phyloP scores from a whole-genome alignment of 352 stramenopile genomes.

The Phytophthora capsici region DNA sequence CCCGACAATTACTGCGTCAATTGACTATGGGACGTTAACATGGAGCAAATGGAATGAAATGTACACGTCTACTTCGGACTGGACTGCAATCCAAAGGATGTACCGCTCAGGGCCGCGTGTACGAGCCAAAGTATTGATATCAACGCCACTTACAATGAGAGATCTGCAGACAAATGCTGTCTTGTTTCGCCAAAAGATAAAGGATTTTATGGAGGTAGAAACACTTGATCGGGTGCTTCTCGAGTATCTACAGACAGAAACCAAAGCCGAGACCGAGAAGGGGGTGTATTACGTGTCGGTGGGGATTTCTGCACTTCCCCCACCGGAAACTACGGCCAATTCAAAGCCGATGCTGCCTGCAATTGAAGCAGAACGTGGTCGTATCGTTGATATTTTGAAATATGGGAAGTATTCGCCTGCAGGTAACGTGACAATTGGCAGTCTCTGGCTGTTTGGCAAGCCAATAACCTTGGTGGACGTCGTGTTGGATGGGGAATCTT shows the following conservation, averaged over 20 bases:
- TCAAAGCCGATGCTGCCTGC: slow-evolving; percentile 5
- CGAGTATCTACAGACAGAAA: slow-evolving; percentile 32
- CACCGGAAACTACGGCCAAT: slow-evolving; percentile 10
- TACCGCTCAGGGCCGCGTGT: slow-evolving; percentile 22
- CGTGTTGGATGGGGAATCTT: slow-evolving; percentile 28
- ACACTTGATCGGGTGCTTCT: slow-evolving; percentile 23
- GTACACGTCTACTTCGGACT: slow-evolving; percentile 5
- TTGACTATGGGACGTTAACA: slow-evolving; percentile 24
- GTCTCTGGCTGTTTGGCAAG: slow-evolving; percentile 21
- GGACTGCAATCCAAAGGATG: background rate
- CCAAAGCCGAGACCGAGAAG: slow-evolving; percentile 3
- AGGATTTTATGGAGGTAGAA: slow-evolving; percentile 18
- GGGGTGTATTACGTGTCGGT: slow-evolving; percentile 21
- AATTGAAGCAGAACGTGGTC: slow-evolving; percentile 28
- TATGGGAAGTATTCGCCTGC: slow-evolving; percentile 3
- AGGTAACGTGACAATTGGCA: slow-evolving; percentile 15
- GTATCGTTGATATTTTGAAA: slow-evolving; percentile 23
- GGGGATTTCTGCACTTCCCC: slow-evolving; percentile 28
- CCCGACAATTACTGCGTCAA: slow-evolving; percentile 2
- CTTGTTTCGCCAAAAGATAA: slow-evolving; percentile 29
- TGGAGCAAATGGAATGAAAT: slow-evolving; percentile 18
- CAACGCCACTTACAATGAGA: slow-evolving; percentile 14
- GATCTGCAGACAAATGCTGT: slow-evolving; percentile 15
- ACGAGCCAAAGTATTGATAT: slow-evolving; percentile 28
- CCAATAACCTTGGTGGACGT: slow-evolving; percentile 31